A percentile compares a stretch with the other conserved stretches of the same genome.
These are phyloP conservation scores for Erigeron canadensis DNA, from an alignment of 129 eudicot species.

Conservation along the genomic window DNA sequence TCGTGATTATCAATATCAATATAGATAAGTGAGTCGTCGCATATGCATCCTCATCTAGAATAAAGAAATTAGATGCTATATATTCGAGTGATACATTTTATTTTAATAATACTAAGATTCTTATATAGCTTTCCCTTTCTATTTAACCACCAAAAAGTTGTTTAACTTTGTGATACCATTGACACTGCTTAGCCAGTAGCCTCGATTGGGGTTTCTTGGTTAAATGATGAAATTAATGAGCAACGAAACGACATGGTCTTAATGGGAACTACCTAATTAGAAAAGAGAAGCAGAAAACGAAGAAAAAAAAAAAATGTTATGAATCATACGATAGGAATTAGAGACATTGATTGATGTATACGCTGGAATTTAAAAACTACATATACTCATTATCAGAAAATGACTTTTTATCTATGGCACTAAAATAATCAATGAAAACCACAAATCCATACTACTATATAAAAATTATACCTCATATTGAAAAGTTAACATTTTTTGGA, in stretches of 20 bases:
- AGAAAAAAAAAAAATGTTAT: slow-evolving; percentile 5
- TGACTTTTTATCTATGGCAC: slow-evolving; percentile 38
- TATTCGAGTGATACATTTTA: too few species aligned
- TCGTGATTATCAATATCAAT: slow-evolving; percentile 18
- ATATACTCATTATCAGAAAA: slow-evolving; percentile 39
- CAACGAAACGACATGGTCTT: too few species aligned
- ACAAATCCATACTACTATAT: too few species aligned
- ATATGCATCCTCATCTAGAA: slow-evolving; percentile 16
- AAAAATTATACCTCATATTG: too few species aligned
- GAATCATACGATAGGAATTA: slow-evolving; percentile 29
- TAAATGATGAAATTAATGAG: too few species aligned
- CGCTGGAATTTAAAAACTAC: slow-evolving; percentile 25
- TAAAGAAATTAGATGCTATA: slow-evolving; percentile 29
- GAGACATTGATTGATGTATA: slow-evolving; percentile 36
- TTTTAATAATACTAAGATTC: too few species aligned
- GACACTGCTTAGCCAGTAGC: too few species aligned
- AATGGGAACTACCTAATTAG: neutral
- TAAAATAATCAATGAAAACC: slow-evolving; percentile 23
- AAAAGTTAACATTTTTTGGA: too few species aligned
- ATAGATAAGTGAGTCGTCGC: slow-evolving; percentile 18
- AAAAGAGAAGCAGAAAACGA: neutral
- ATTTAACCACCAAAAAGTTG: too few species aligned
- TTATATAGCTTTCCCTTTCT: too few species aligned
- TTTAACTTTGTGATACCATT: too few species aligned
- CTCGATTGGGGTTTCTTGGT: too few species aligned